Evolutionary conservation across 1,284 basidiomycete genomes (phyloP), one percentile per base, ranked within the genome.

Genomic region (Ceratobasidium sp.): DNA sequence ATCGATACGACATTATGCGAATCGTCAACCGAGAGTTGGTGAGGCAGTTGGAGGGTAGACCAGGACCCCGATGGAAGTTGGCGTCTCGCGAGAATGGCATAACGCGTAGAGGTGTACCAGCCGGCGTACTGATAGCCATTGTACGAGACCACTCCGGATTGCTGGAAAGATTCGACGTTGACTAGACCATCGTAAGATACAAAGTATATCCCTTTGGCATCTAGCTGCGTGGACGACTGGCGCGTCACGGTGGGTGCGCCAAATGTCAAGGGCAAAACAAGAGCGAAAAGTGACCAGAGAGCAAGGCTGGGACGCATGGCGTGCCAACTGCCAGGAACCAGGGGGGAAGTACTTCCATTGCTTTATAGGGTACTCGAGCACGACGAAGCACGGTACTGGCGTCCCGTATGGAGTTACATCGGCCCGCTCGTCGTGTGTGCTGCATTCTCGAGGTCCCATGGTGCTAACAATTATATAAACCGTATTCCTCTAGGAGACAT

Each of bases 61-160:
- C 79, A 79, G 7, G 69, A 60, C n/a, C 67, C 73, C 14, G 70
- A 68, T 38, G 77, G 70, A 18, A 79, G 62, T 20, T 66, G 60
- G 60, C 79, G 79, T 33, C 79, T 52, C 3, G 73, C 78, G 4
- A 80, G 48, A 20, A 77, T 79, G 6, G 79, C 78, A 44, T 71
- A 79, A 10, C 79, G 66, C 16, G 46, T 64, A 8, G 74, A 75
- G 2, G 59, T 77, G 52, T 79, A 79, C 79, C 79, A 80, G 4
- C 71, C 78, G 48, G 79, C 79, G 35, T 79, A 80, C 66, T 80
- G 78, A 52, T 80, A 80, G 20, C 79, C 78, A 41, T 79, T 68
- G 57, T 79, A 77, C 4, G 70, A 75, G 35, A 77, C 62, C 18
- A 77, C 69, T 16, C 78, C 76, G 18, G 60, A 77, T 71, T 70